These are phyloP conservation scores for Colletotrichum theobromicola DNA, from an alignment of 2,329 filamentous ascomycete species.

Conservation along the genomic window DNA sequence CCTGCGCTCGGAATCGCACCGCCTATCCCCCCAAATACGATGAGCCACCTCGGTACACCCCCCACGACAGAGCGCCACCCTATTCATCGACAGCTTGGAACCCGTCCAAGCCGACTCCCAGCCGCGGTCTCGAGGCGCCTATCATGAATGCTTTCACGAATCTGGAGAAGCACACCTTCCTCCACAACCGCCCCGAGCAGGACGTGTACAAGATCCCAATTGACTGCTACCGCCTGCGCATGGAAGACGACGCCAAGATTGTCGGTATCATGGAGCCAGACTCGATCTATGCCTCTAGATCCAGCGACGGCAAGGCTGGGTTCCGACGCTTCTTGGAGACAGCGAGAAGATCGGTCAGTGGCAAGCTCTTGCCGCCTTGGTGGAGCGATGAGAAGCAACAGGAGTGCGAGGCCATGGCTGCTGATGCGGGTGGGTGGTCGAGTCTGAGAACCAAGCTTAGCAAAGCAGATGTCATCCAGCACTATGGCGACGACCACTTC, in stretches of 20 bases:
- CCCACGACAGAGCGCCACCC: neutral
- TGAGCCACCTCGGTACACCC: neutral
- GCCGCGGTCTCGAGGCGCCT: slow-evolving; percentile 32
- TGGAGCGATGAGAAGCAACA: slow-evolving; percentile 43
- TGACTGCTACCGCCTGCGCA: slow-evolving; percentile 52
- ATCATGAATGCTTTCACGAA: slow-evolving; percentile 42
- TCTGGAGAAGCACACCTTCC: slow-evolving; percentile 44
- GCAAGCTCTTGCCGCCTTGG: slow-evolving; percentile 48
- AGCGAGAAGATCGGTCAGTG: slow-evolving; percentile 4
- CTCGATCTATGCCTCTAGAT: slow-evolving; percentile 32
- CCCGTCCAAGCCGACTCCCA: slow-evolving; percentile 15
- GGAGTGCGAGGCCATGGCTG: slow-evolving; percentile 41
- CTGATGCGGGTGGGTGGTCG: slow-evolving; percentile 29
- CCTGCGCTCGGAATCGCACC: slow-evolving; percentile 33
- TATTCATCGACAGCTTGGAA: neutral
- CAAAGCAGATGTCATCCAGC: slow-evolving; percentile 41
- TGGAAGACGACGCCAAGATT: slow-evolving; percentile 39
- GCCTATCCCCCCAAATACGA: neutral
- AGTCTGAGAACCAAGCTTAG: slow-evolving; percentile 29
- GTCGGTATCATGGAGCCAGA: slow-evolving; percentile 29
- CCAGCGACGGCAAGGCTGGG: slow-evolving; percentile 26
- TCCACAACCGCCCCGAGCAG: slow-evolving; percentile 46
- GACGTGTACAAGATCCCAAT: slow-evolving; percentile 52
- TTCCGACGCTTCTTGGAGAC: slow-evolving; percentile 41
- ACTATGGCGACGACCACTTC: slow-evolving; percentile 48